Evolutionary conservation across 2,329 filamentous ascomycete species (phyloP).

Genomic region (Diaporthe helianthi): DNA sequence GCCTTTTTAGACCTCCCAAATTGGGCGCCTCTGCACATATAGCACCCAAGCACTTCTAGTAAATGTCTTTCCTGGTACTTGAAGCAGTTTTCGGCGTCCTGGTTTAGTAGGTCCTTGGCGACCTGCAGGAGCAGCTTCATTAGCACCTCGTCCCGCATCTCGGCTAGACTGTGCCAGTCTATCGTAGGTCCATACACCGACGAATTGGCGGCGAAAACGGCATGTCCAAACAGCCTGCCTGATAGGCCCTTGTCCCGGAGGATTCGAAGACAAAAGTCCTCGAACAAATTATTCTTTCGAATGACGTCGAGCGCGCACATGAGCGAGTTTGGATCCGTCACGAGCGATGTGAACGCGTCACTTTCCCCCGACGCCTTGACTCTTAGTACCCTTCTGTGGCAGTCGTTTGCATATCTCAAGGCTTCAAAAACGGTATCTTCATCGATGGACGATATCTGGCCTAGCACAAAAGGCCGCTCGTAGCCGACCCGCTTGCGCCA

Average conservation of each 20-base stretch:
- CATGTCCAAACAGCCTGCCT: constrained; percentile 11
- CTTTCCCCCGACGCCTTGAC: constrained; percentile 20
- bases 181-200: constrained; percentile 28
- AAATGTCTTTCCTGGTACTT: constrained; percentile 36
- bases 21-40: constrained; percentile 43
- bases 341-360: constrained; percentile 33
- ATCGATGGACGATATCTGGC: constrained; percentile 33
- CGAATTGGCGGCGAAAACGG: constrained; percentile 1
- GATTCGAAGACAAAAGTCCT: constrained; percentile 38
- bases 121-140: constrained; percentile 17
- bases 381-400: constrained; percentile 26
- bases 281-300: constrained; percentile 38
- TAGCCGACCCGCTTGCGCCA: constrained; percentile 57
- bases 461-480: constrained; percentile 44
- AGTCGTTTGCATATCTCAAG: constrained; percentile 38
- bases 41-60: constrained; percentile 37
- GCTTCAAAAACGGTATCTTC: constrained; percentile 40
- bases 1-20: constrained; percentile 26
- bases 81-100: constrained; percentile 33
- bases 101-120: constrained; percentile 33
- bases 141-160: constrained; percentile 23
- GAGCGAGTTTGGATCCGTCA: constrained; percentile 35
- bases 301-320: constrained; percentile 38
- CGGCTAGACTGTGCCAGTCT: constrained; percentile 29
- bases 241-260: constrained; percentile 21